Evolutionary conservation across 345 rosid species (phyloP), one percentile per base, ranked within the genome.

Genomic region (Salix dunnii): DNA sequence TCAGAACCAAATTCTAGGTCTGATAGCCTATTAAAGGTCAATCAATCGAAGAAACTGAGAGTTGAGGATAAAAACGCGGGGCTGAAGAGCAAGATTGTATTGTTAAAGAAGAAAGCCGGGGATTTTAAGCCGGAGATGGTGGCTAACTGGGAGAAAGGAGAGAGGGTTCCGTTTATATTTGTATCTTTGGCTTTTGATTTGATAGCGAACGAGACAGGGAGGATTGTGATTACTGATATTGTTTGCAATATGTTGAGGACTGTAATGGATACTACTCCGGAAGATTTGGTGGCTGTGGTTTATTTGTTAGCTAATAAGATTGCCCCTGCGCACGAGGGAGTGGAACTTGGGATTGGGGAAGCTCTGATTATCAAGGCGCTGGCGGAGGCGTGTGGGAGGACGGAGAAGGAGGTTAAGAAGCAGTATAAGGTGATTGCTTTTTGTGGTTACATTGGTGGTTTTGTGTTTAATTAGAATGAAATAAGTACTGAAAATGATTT

Each of bases 321-420:
- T 77, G 94, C 98, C 0, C 94, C 99, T 7, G 91, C 98, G 23
- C 98, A 93, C 58, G 95, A 93, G 74, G 99, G 98, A n/a, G 55
- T 93, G 73, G 98, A 93, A 81, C 83, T 96, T 74, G 98, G 99
- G 53, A 91, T 92, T 51, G 98, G 98, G 67, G 97, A 93, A 61
- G 88, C 92, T 1, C 85, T 88, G 27, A 88, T 96, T 77, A 88
- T 91, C 28, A 92, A 91, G 78, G 98, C 97, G 0, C 89, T 96
- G 3, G 86, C 97, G 0, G 94, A 91, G 85, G 97, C 98, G 38
- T 96, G 80, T 83, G 98, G 98, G 81, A 90, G 93, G 81, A 91
- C 92, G 6, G 97, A 91, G 79, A 75, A 80, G 40, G 88, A 90
- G 68, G 90, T 96, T 79, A 90, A 86, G 86, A 85, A 83, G 81